These are phyloP conservation scores for Galium porrigens DNA, from an alignment of 305 asterid genomes.

Conservation along the genomic window DNA sequence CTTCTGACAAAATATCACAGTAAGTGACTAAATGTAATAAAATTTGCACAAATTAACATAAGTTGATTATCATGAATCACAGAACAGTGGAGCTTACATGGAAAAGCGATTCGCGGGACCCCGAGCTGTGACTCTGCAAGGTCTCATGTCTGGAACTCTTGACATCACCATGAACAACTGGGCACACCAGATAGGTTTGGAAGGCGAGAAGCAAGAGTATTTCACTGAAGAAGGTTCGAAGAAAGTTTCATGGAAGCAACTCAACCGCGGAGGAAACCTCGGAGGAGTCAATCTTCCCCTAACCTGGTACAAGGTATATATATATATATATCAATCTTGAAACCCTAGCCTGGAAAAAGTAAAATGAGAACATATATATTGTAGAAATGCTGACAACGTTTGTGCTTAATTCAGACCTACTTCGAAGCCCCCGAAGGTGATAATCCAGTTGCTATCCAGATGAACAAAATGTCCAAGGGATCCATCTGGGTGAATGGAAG, in stretches of 20 bases:
- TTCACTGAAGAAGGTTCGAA: slow-evolving; percentile 52
- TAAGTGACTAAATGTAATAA: background rate
- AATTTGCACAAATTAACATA: background rate
- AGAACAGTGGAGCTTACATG: slow-evolving; percentile 96
- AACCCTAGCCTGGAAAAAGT: background rate
- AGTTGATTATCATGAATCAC: background rate
- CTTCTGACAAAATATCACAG: background rate
- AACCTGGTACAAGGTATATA: slow-evolving; percentile 85
- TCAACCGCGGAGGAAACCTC: slow-evolving; percentile 18
- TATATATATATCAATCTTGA: slow-evolving; percentile 29
- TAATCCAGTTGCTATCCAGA: slow-evolving; percentile 45
- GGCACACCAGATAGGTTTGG: slow-evolving; percentile 60
- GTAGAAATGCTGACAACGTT: background rate
- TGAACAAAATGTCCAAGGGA: slow-evolving; percentile 68
- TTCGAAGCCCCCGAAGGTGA: slow-evolving; percentile 70
- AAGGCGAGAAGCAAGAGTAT: slow-evolving; percentile 40
- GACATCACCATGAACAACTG: slow-evolving; percentile 54
- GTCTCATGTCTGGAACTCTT: slow-evolving; percentile 78
- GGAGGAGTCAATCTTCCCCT: slow-evolving; percentile 25
- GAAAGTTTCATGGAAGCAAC: slow-evolving; percentile 38
- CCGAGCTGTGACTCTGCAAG: slow-evolving; percentile 44
- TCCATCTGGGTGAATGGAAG: slow-evolving; percentile 72
- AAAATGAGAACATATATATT: too few relatives aligned
- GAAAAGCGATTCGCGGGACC: slow-evolving; percentile 90
- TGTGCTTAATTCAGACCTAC: slow-evolving; percentile 26